Conservation (phyloP, 2,329 filamentous ascomycete genomes). For the Colletotrichum acutatum region DNA sequence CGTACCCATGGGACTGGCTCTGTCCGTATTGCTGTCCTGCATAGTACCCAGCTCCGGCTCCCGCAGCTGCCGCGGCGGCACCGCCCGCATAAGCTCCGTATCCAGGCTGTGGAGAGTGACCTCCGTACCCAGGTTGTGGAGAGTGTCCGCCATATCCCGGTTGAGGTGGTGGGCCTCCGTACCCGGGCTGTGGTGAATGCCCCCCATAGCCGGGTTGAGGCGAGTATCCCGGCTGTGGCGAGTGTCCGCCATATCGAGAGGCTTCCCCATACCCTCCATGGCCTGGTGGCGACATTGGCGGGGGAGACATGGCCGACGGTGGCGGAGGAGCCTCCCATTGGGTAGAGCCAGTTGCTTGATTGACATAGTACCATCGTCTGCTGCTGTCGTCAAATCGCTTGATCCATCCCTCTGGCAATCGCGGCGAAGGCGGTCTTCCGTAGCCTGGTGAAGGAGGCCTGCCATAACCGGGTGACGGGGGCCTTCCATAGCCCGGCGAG, state of each 20-base stretch:
- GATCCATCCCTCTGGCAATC: constrained; percentile 64
- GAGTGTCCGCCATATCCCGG: constrained; percentile 32
- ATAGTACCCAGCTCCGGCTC: constrained; percentile 29
- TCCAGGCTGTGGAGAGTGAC: constrained; percentile 34
- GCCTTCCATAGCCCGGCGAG: not conserved
- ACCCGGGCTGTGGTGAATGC: constrained; percentile 31
- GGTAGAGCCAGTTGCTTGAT: constrained; percentile 63
- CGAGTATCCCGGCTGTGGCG: constrained; percentile 23
- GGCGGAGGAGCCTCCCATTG: constrained; percentile 62
- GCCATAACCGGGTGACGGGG: constrained; percentile 12
- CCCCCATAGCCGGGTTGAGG: constrained; percentile 35
- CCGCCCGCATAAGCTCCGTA: constrained; percentile 32
- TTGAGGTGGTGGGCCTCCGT: constrained; percentile 24
- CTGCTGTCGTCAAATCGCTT: constrained; percentile 65
- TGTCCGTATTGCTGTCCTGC: constrained; percentile 13
- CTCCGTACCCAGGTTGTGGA: constrained; percentile 33
- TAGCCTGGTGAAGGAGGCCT: constrained; percentile 33
- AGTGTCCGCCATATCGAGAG: constrained; percentile 19
- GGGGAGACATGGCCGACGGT: constrained; percentile 12
- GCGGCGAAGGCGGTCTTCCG: constrained; percentile 43
- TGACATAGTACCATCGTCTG: constrained; percentile 68
- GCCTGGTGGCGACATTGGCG: constrained; percentile 24
- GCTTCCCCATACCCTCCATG: constrained; percentile 35
- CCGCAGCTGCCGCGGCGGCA: constrained; percentile 28
- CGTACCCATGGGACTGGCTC: constrained; percentile 15